Conservation (phyloP, 1,139 yeast species). For the Candida tropicalis region DNA sequence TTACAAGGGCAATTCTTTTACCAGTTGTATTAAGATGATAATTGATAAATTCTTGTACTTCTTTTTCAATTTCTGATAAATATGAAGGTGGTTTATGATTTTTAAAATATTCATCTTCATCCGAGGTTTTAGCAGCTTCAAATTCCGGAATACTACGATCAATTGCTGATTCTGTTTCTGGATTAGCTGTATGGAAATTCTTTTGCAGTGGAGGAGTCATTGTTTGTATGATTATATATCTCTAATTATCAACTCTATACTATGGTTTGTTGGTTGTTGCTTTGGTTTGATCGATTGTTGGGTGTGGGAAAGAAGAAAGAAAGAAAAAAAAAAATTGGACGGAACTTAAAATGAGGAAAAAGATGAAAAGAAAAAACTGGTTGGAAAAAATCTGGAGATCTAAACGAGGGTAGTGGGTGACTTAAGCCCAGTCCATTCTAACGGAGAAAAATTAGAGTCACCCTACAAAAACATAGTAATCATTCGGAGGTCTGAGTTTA, state of each 20-base stretch:
- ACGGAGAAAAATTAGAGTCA: neutral
- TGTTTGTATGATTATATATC: too few relatives aligned
- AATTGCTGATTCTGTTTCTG: constrained; percentile 73
- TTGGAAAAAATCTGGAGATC: constrained; percentile 1
- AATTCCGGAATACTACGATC: constrained; percentile 75
- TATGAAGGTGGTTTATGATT: constrained; percentile 76
- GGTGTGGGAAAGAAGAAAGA: too few relatives aligned
- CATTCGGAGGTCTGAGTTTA: too few relatives aligned
- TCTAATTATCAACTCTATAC: too few relatives aligned
- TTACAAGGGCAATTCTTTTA: constrained; percentile 73
- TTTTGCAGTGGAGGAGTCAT: constrained; percentile 22
- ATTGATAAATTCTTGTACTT: constrained; percentile 62
- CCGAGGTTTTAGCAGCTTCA: constrained; percentile 74
- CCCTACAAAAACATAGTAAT: too few relatives aligned
- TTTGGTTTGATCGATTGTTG: too few relatives aligned
- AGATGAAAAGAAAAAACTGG: neutral
- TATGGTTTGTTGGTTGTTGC: too few relatives aligned
- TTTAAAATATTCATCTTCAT: constrained; percentile 76
- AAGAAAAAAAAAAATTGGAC: too few relatives aligned
- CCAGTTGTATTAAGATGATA: constrained; percentile 38
- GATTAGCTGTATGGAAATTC: constrained; percentile 62
- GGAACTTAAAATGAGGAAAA: too few relatives aligned
- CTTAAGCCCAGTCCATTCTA: neutral
- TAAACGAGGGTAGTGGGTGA: neutral
- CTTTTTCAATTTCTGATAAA: constrained; percentile 58